These are phyloP conservation scores for Solanum peruvianum DNA, from an alignment of 257 asterid species.

Conservation along the genomic window DNA sequence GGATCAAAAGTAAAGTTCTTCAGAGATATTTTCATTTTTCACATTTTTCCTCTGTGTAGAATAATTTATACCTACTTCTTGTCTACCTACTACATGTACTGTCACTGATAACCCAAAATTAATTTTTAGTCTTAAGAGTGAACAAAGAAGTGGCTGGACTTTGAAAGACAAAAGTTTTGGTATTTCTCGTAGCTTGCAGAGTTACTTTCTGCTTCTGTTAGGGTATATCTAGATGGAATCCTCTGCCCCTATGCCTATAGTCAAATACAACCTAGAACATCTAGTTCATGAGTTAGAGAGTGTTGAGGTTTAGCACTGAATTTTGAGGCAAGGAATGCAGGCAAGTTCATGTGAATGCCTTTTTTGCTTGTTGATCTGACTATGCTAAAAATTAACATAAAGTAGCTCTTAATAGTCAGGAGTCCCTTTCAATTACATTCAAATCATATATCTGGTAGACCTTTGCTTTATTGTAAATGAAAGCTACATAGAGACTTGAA, in stretches of 20 bases:
- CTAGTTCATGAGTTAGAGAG: background rate
- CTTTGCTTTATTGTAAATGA: background rate
- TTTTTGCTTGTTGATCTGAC: background rate
- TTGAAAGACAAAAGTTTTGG: background rate
- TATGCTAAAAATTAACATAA: background rate
- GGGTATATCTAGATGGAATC: background rate
- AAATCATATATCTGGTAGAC: background rate
- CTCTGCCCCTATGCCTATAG: background rate
- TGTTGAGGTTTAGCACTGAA: background rate
- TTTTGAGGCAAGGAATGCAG: background rate
- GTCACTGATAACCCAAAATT: background rate
- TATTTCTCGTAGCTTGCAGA: background rate
- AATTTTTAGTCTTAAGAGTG: background rate
- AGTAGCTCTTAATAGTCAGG: background rate
- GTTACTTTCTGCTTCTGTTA: background rate
- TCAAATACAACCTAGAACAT: background rate
- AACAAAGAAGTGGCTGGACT: background rate
- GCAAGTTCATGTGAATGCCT: background rate
- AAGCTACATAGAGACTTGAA: background rate
- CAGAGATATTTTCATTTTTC: background rate
- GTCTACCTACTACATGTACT: background rate
- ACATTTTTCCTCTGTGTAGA: background rate
- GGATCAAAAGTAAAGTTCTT: slow-evolving; percentile 64
- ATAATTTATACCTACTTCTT: background rate
- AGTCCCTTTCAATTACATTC: background rate